These are phyloP conservation scores for Talaromyces rugulosus DNA, from an alignment of 2,329 filamentous ascomycete genomes.

Conservation along the genomic window DNA sequence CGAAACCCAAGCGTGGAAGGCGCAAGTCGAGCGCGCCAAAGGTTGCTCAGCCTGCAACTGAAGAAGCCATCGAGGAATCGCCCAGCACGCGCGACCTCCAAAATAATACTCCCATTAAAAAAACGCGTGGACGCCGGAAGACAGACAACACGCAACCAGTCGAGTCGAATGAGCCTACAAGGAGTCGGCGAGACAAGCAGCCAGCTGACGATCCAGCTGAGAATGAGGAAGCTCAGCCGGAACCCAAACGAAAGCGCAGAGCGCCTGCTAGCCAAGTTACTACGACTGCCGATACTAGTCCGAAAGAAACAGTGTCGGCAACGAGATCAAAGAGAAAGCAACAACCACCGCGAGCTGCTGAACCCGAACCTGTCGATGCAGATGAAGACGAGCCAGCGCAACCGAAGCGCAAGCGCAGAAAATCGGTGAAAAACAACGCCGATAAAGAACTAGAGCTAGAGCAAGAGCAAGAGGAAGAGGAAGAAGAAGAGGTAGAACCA, in stretches of 20 bases:
- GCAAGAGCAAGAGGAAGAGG: constrained; percentile 1
- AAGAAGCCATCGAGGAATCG: neutral
- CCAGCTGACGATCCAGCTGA: neutral
- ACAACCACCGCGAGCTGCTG: neutral
- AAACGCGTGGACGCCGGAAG: neutral
- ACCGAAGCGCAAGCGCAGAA: neutral
- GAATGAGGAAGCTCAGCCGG: neutral
- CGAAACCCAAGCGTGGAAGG: neutral
- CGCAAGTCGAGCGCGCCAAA: neutral
- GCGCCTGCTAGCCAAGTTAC: neutral
- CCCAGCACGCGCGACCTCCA: neutral
- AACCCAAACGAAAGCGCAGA: constrained; percentile 1
- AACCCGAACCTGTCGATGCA: neutral
- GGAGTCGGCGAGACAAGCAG: neutral
- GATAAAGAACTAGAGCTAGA: constrained; percentile 13
- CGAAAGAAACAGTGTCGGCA: neutral
- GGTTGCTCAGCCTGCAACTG: neutral
- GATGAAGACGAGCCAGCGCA: neutral
- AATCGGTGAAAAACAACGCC: neutral
- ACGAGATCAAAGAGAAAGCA: neutral
- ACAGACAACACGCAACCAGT: neutral
- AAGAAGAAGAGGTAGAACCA: neutral
- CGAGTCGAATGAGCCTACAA: neutral
- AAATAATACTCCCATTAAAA: neutral
- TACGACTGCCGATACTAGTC: neutral